Evolutionary conservation across 2,329 filamentous ascomycete species (phyloP), one percentile per base, ranked within the genome.

Genomic region (Diaporthe ampelina): DNA sequence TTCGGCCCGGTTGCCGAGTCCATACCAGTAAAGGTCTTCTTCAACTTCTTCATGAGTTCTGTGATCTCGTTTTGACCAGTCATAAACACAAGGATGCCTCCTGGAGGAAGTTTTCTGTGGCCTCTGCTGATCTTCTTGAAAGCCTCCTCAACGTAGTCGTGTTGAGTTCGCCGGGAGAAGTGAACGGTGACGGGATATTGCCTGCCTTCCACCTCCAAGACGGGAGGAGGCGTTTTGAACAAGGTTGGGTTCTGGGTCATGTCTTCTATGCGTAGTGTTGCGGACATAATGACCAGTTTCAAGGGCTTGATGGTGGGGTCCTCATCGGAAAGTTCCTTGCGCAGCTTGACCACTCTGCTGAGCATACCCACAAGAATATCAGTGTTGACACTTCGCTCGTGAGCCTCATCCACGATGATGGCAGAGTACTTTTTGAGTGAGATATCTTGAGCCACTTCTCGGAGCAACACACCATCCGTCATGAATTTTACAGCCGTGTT

Each of bases 321-420:
- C 81, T 97, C 93, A 75, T 89, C 86, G 10, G 91, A 90, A 84
- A 98, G 89, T 52, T 94, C 91, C 70, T 93, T 90, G 74, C 97
- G 91, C 71, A 98, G 85, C 78, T 95, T 94, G 63, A 98, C 94
- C 45, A 98, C 95, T 80, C 96, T 91, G 80, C 95, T 98, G 21
- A 98, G 91, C 91, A 99, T 97, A 68, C 97, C 97, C 77, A 99
- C 95, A n/a, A 99, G 85, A 54, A 99, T 97, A 82, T 99, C 97
- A 0, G 97, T 99, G 81, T 99, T 98, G 79, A 98, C 94, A 79
- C 95, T 98, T 79, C 97, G 91, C 82, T 99, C 97, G 85, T 99
- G 97, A 1, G 97, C 97, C 84, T 99, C 97, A 79, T 99, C 97
- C 75, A 99, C 96, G 65, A 99, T 91, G 70, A 99, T 94, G 19